These are phyloP conservation scores for Jamesozyma piceae DNA, from an alignment of 805 yeast species.

Conservation along the genomic window DNA sequence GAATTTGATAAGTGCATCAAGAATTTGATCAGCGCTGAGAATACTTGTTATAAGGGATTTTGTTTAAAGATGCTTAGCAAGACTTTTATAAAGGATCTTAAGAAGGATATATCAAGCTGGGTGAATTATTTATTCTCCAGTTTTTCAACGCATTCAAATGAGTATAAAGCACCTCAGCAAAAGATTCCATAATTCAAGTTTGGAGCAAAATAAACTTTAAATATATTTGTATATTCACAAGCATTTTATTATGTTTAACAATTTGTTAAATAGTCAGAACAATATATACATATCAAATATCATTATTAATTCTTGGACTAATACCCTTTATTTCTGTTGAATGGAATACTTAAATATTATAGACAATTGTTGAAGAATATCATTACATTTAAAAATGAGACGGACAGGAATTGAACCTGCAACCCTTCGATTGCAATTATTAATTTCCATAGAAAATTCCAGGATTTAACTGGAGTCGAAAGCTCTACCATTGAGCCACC, in stretches of 20 bases:
- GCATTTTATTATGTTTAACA: too few relatives aligned
- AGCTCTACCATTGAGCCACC: slow-evolving; percentile 68
- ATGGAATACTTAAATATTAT: too few relatives aligned
- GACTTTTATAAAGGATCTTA: slow-evolving; percentile 9
- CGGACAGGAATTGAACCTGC: slow-evolving; percentile 73
- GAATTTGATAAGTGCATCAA: slow-evolving; percentile 15
- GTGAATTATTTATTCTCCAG: slow-evolving; percentile 11
- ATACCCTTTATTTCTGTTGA: too few relatives aligned
- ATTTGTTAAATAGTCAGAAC: too few relatives aligned
- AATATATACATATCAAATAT: too few relatives aligned
- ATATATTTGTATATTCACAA: neutral
- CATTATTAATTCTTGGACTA: too few relatives aligned
- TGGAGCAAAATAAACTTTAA: neutral
- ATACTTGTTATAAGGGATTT: slow-evolving; percentile 15
- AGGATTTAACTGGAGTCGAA: slow-evolving; percentile 47
- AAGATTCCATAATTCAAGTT: neutral
- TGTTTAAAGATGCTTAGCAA: slow-evolving; percentile 9
- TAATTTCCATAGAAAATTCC: slow-evolving; percentile 10
- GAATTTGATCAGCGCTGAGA: slow-evolving; percentile 10
- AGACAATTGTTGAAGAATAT: neutral
- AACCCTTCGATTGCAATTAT: slow-evolving; percentile 49
- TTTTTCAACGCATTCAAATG: neutral
- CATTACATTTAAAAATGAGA: slow-evolving; percentile 32
- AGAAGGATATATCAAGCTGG: slow-evolving; percentile 14
- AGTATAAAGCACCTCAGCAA: neutral